These are phyloP conservation scores for Daldinia grandis DNA, from an alignment of 495 filamentous ascomycete species.

Conservation along the genomic window DNA sequence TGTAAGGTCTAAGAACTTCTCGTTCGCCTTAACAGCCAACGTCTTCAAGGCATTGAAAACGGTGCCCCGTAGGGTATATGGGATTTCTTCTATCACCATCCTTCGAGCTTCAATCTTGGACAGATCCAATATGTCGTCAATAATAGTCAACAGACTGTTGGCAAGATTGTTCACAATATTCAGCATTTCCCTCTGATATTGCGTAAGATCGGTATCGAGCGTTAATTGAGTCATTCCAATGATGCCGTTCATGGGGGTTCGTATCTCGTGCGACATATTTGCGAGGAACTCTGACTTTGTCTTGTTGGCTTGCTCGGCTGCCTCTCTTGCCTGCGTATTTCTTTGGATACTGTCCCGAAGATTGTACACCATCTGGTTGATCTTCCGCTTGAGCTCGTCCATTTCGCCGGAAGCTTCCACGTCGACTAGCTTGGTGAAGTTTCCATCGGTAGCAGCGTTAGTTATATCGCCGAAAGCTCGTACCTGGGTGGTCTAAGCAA, in stretches of 20 bases:
- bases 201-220: constrained; percentile 91
- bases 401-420: constrained; percentile 98
- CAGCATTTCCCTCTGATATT: constrained; percentile 97
- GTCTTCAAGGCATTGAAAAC: constrained; percentile 99
- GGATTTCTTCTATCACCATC: constrained; percentile 99
- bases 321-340: constrained; percentile 96
- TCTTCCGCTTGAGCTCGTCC: constrained; percentile 98
- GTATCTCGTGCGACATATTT: constrained; percentile 99
- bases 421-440: constrained; percentile 97
- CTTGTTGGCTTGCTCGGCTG: constrained; percentile 95
- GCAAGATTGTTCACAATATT: constrained; percentile 98
- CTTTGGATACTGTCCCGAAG: constrained; percentile 95
- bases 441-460: constrained; percentile 93
- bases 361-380: constrained; percentile 99
- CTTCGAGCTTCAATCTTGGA: constrained; percentile 99
- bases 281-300: constrained; percentile 99
- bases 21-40: constrained; percentile 94
- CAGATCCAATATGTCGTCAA: constrained; percentile 98
- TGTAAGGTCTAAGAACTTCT: constrained; percentile 91
- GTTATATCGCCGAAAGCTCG: constrained; percentile 98
- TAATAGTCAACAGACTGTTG: constrained; percentile 96
- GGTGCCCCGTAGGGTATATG: constrained; percentile 92
- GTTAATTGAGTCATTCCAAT: constrained; percentile 98
- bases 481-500: constrained; percentile 82
- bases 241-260: constrained; percentile 90